These are phyloP conservation scores for Hericium rajendrae DNA, from an alignment of 768 basidiomycete species.

Conservation along the genomic window DNA sequence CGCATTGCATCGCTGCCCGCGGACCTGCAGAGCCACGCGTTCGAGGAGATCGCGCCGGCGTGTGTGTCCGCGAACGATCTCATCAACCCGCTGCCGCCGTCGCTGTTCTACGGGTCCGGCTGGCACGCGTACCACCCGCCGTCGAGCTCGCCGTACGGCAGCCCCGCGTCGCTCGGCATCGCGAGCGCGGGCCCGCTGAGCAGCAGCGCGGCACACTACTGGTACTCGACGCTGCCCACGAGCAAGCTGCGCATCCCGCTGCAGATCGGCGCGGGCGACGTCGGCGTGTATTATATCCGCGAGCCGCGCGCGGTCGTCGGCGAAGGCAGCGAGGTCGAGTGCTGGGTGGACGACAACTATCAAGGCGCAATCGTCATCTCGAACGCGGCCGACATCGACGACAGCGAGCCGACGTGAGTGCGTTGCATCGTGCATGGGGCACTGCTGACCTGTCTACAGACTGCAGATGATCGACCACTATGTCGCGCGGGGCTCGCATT, in stretches of 20 bases:
- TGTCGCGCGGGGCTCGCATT: constrained; percentile 86
- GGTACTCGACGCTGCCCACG: constrained; percentile 82
- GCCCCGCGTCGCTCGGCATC: neutral
- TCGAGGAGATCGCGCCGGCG: constrained; percentile 82
- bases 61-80: constrained; percentile 97
- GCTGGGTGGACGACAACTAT: constrained; percentile 98
- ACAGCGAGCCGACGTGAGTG: constrained; percentile 57
- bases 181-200: constrained; percentile 24
- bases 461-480: constrained; percentile 78
- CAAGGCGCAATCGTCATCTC: constrained; percentile 65
- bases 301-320: constrained; percentile 53
- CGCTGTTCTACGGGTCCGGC: constrained; percentile 87
- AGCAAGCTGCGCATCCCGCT: constrained; percentile 79
- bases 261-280: constrained; percentile 79
- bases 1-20: constrained; percentile 61
- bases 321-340: constrained; percentile 63
- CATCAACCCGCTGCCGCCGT: constrained; percentile 93
- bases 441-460: constrained; percentile 28
- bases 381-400: constrained; percentile 61
- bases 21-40: constrained; percentile 32
- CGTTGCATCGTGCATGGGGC: neutral
- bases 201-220: constrained; percentile 73
- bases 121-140: constrained; percentile 77
- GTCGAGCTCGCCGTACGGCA: constrained; percentile 16
- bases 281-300: constrained; percentile 83